Percentiles rank a stretch among this genome's conserved stretches.
These are phyloP conservation scores for Alternaria dauci DNA, from an alignment of 2,329 filamentous ascomycete species.

Conservation along the genomic window DNA sequence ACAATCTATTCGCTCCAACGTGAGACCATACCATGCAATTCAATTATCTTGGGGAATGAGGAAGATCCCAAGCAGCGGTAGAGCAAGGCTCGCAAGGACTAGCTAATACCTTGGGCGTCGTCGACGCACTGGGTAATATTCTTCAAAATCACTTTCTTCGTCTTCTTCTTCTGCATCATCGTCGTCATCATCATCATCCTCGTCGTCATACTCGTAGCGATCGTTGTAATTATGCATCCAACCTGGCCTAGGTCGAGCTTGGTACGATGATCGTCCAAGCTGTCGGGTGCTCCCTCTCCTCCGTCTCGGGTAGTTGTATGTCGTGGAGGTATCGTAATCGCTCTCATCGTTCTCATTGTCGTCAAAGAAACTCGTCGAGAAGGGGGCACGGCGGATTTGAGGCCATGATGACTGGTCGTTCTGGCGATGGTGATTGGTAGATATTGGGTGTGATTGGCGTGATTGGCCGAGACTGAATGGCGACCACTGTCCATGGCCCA, in stretches of 20 bases:
- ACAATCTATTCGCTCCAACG: not conserved
- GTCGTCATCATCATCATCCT: slow-evolving; percentile 8
- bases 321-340: slow-evolving; percentile 11
- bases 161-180: slow-evolving; percentile 2
- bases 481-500: not conserved
- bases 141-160: slow-evolving; percentile 8
- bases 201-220: slow-evolving; percentile 21
- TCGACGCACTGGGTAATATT: not conserved
- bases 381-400: not conserved
- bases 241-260: not conserved
- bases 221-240: slow-evolving; percentile 12
- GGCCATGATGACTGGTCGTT: slow-evolving; percentile 12
- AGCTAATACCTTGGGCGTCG: slow-evolving; percentile 2
- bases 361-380: slow-evolving; percentile 5
- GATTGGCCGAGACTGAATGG: slow-evolving; percentile 4
- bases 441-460: slow-evolving; percentile 2
- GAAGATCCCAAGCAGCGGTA: not conserved
- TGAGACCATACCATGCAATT: not conserved
- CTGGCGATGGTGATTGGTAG: slow-evolving; percentile 2
- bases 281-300: not conserved
- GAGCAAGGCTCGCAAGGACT: not conserved
- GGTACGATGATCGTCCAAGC: slow-evolving; percentile 1
- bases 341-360: slow-evolving; percentile 22
- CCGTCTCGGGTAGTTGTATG: not conserved
- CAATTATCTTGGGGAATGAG: not conserved